phyloP scores from a whole-genome alignment of 495 filamentous ascomycete species.

The Xylaria grammica region DNA sequence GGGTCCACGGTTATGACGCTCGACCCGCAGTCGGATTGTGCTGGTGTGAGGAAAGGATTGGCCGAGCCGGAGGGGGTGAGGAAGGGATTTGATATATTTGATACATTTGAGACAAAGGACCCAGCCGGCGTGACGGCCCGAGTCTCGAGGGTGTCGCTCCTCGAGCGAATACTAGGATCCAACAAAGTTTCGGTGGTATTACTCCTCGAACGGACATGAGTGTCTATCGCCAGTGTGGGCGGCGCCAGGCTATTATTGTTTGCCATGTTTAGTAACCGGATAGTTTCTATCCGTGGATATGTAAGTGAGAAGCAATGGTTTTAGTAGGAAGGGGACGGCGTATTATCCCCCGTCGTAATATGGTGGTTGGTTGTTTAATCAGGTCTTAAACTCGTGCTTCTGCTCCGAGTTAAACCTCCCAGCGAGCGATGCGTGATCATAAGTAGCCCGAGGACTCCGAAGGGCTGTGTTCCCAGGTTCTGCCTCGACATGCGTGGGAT shows the following conservation, averaged over 20 bases:
- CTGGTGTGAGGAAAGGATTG: conserved; percentile 34
- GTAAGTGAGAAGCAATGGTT: not conserved
- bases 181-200: conserved; percentile 33
- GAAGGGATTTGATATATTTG: conserved; percentile 38
- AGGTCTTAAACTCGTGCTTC: not conserved
- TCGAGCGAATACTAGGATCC: conserved; percentile 30
- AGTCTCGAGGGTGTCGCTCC: conserved; percentile 39
- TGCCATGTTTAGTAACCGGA: conserved; percentile 25
- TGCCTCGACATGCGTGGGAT: conserved; percentile 18
- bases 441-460: not conserved
- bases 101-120: conserved; percentile 32
- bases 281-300: not conserved
- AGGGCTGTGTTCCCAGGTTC: conserved; percentile 9
- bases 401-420: not conserved
- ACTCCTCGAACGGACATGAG: conserved; percentile 33
- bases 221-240: conserved; percentile 31
- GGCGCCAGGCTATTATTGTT: conserved; percentile 33
- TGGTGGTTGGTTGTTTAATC: not conserved
- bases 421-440: conserved; percentile 14
- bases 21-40: conserved; percentile 33
- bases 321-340: not conserved
- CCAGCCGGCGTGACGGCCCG: conserved; percentile 31
- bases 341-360: not conserved
- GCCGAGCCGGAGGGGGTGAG: conserved; percentile 32
- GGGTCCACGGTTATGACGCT: conserved; percentile 31